Evolutionary conservation across 257 asterid genomes (phyloP), one percentile per base, ranked within the genome.

Genomic region (Solanum pimpinellifolium): DNA sequence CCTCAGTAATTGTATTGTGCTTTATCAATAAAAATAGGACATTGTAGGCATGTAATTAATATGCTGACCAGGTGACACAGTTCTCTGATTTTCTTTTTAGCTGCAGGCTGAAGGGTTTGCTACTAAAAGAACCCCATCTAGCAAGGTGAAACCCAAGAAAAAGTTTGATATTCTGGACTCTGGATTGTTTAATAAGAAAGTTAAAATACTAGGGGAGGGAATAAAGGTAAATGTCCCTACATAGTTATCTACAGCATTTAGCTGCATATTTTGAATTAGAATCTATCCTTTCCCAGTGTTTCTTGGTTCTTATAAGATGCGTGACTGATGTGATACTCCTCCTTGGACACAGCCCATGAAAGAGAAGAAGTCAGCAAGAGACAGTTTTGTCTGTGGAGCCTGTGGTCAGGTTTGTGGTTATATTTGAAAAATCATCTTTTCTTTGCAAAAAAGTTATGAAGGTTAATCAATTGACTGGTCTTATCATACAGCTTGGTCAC

Each of bases 281-380:
- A 80, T 80, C 49, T 52, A 49, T 52, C 31, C 46, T 31, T 49
- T 1, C 68, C 85, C 41, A 11, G 85, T 49, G 85, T 81, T 81
- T 49, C 44, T 81, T 81, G 27, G 35, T 80, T 29, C 66, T 78
- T 80, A 21, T 29, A 49, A 47, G 42, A 80, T 14, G 60, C 13
- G 42, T 16, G 23, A 31, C 85, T 81, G 85, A 49, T 81, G 87
- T 37, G 65, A 42, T 78, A 59, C 88, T 72, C 89, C 89, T 89
- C 87, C 90, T 88, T 88, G 85, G 70, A 89, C 77, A 66, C 90
- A 95, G 99, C 94, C 84, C 78, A 85, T 93, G 91, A 97, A 97
- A 93, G 99, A 96, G 92, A 97, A 97, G 93, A 97, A 97, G 90
- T 91, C 96, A 23, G 99, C 99, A 39, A 92, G 99, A 91, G 99